Base-by-base conservation (phyloP, 1,139 yeast species). In the Geotrichum restrictum region DNA sequence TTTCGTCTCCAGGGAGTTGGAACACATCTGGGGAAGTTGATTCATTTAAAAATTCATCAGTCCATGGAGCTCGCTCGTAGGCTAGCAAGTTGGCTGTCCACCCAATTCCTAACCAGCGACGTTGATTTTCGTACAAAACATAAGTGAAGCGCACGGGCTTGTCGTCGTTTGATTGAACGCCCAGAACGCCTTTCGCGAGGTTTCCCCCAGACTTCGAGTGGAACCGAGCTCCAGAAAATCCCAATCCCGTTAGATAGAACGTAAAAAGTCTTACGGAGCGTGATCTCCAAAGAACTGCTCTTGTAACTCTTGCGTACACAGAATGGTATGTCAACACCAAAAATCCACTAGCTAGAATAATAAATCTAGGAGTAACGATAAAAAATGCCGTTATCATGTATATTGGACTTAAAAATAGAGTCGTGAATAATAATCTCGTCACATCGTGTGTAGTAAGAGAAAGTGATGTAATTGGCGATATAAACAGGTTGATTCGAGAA, bases 41-140 rank as follows among this genome's bases (percentile, higher is more conserved):
- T 64, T 89, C 96, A 67, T 91, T 91, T 57, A 89, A 74, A 64
- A 89, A 89, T 68, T 91, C 97, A 68, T 93, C 98, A 0, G 98
- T 91, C 97, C 97, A 93, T 1, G 97, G 85, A 0, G 96, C 82
- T 64, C 98, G 79, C 69, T 93, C 98, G 67, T 93, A 93, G 34
- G 95, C 85, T 57, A 93, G 75, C 65, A 93, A 75, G 64, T 89
- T 89, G 7, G 94, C 76, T 0, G 98, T 91, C 98, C 98, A 93
- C 11, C 98, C 98, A 62, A 93, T 88, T 10, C 98, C 98, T 45
- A 93, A 75, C 98, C 98, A 93, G 62, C 95, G 82, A 64, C 98
- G 81, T 71, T 93, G 98, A 68, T 93, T 93, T 69, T 93, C 98
- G 69, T 83, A 89, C n/a, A 93, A 76, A 2, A 88, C 96, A 68